Base-by-base conservation (phyloP, 2,329 filamentous ascomycete species). In the Colletotrichum orbiculare region DNA sequence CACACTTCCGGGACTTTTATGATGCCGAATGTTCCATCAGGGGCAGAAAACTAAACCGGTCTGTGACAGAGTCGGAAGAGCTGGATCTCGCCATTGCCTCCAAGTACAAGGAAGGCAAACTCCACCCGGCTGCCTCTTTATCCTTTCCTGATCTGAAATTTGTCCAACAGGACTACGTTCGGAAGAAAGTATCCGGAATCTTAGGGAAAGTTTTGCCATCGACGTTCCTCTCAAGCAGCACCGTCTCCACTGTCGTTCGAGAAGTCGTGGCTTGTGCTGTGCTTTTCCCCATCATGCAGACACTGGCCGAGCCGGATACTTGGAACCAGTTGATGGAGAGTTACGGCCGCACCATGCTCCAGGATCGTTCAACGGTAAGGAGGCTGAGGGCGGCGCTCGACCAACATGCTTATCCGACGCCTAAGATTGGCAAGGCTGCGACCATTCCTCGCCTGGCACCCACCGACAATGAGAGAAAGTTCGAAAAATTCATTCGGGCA, bases 301-400 rank as follows among this genome's bases (percentile, higher is more conserved):
- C 94, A 67, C 81, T 99, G 15, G 88, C 92, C 6, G 95, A 99
- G 71, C 94, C 96, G 1, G 96, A 99, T 79, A 97, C 91, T 8
- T 99, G 95, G 95, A 98, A 99, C 73, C 94, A 97, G 76, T 78
- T 97, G 65, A 93, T 98, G 85, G 95, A 98, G 77, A 94, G 90
- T 60, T 93, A 90, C 77, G 91, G 94, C 15, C 89, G 92, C 54
- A 91, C 91, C 34, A 91, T 97, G 81, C 84, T 99, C 46, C 96
- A 98, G 76, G 96, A 99, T 75, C 89, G 96, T 42, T 98, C 97
- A 68, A 97, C 94, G 0, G 95, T 99, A 43, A 90, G 92, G 61
- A 97, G 94, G 76, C 86, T 99, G 58, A 89, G 96, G 60, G 95
- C 94, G 43, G 96, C 95, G 8, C 82, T 99, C 54, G 96, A 99